Percentiles rank a stretch among this genome's conserved stretches.
These are phyloP conservation scores for Penicillium alfredii DNA, from an alignment of 495 filamentous ascomycete species.

Conservation along the genomic window DNA sequence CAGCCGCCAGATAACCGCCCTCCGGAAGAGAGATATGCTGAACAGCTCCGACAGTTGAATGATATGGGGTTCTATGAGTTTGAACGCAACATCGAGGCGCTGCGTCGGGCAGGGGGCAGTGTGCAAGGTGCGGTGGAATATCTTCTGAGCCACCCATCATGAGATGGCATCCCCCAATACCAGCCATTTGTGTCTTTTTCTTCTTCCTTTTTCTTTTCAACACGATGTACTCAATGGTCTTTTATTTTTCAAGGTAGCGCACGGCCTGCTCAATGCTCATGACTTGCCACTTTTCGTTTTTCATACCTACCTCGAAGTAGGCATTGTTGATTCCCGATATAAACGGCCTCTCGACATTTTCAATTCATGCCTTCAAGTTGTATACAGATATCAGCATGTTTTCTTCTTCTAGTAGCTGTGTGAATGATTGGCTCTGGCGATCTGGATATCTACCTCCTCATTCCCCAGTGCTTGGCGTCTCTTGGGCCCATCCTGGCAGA, in stretches of 20 bases:
- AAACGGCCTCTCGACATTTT: too few species aligned
- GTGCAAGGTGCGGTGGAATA: conserved; percentile 94
- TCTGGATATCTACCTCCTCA: too few species aligned
- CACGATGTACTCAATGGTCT: conserved; percentile 15
- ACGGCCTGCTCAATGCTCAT: conserved; percentile 8
- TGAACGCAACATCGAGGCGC: conserved; percentile 81
- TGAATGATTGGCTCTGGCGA: too few species aligned
- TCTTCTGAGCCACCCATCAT: conserved; percentile 40
- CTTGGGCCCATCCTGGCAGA: too few species aligned
- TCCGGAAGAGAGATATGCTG: conserved; percentile 87
- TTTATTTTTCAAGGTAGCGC: conserved; percentile 12
- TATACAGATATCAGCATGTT: too few species aligned
- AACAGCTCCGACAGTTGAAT: conserved; percentile 88
- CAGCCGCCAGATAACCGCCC: conserved; percentile 72
- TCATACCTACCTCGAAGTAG: too few species aligned
- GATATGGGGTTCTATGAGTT: conserved; percentile 99
- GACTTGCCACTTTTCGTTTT: conserved; percentile 13
- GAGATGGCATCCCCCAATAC: too few species aligned
- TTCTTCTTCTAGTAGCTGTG: too few species aligned
- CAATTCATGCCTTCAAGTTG: too few species aligned
- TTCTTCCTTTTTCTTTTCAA: conserved; percentile 9
- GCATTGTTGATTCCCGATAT: too few species aligned
- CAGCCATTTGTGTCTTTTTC: neutral
- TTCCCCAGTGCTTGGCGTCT: too few species aligned
- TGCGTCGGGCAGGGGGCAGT: conserved; percentile 85